Percentiles rank a stretch among this genome's conserved stretches.
Evolutionary conservation across 1,284 basidiomycete genomes (phyloP).

Genomic region (Apiotrichum sp.): DNA sequence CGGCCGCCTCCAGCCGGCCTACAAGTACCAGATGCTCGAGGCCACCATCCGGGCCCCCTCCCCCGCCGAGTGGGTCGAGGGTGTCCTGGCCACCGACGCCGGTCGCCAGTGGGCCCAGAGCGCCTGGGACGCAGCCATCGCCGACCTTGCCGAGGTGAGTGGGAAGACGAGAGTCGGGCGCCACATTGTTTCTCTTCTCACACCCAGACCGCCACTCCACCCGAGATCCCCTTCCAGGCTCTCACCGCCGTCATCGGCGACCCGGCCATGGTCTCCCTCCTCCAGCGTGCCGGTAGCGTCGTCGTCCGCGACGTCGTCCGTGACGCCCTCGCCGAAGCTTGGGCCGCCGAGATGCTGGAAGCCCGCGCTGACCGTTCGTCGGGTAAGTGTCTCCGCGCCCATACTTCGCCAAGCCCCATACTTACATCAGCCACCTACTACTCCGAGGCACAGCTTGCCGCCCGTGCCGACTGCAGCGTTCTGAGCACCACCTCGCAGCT

Average conservation of each 20-base stretch:
- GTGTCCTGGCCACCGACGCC: slow-evolving; percentile 6
- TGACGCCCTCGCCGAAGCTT: slow-evolving; percentile 30
- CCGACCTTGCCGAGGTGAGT: slow-evolving; percentile 12
- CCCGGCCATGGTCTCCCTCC: slow-evolving; percentile 1
- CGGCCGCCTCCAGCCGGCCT: slow-evolving; percentile 12
- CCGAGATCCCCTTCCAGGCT: slow-evolving; percentile 31
- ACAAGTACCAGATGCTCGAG: slow-evolving; percentile 12
- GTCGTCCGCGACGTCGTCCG: slow-evolving; percentile 39
- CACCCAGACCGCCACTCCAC: slow-evolving; percentile 7
- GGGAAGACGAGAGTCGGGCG: not conserved
- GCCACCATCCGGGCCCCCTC: not conserved
- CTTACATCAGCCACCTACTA: slow-evolving; percentile 23
- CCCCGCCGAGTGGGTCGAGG: slow-evolving; percentile 10
- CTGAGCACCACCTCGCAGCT: slow-evolving; percentile 29
- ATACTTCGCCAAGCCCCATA: not conserved
- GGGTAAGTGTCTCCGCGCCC: too few relatives aligned
- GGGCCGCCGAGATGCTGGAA: slow-evolving; percentile 24
- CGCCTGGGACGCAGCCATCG: slow-evolving; percentile 9
- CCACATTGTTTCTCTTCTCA: not conserved
- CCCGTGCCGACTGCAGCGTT: slow-evolving; percentile 33
- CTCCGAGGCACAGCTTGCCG: slow-evolving; percentile 28
- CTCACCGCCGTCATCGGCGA: slow-evolving; percentile 22
- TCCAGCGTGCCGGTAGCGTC: slow-evolving; percentile 25
- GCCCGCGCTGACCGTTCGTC: not conserved
- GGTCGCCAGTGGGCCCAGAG: slow-evolving; percentile 13